A percentile compares a stretch with the other conserved stretches of the same genome.
Evolutionary conservation across 1,139 yeast genomes (phyloP).

Genomic region (Pichia sp.): DNA sequence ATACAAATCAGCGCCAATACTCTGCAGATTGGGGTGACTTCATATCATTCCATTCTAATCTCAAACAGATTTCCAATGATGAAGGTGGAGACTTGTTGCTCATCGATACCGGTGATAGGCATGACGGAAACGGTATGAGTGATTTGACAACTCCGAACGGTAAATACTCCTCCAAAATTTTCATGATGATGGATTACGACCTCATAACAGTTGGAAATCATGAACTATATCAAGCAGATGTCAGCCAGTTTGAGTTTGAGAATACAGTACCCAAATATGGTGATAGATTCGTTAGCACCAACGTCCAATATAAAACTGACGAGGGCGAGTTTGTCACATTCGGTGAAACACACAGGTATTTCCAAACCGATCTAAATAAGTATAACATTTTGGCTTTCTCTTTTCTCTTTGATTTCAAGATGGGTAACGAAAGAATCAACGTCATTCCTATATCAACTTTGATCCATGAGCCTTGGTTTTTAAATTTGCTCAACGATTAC

Average conservation of each 20-base stretch:
- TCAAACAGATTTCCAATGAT: conserved; percentile 39
- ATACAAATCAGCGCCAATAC: conserved; percentile 63
- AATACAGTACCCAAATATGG: conserved; percentile 50
- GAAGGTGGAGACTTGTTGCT: conserved; percentile 56
- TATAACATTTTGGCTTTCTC: conserved; percentile 63
- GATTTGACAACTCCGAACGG: conserved; percentile 72
- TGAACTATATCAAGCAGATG: conserved; percentile 71
- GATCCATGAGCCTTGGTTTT: conserved; percentile 59
- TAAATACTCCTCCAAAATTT: conserved; percentile 49
- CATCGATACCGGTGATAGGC: conserved; percentile 89
- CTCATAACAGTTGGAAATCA: conserved; percentile 86
- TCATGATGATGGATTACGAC: conserved; percentile 65
- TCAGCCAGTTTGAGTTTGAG: conserved; percentile 60
- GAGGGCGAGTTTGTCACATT: conserved; percentile 52
- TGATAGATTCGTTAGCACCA: conserved; percentile 67
- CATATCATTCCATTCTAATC: conserved; percentile 53
- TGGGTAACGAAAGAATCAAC: conserved; percentile 51
- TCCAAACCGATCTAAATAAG: conserved; percentile 50
- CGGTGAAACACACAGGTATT: conserved; percentile 59
- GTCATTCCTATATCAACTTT: conserved; percentile 60
- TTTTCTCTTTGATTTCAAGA: conserved; percentile 68
- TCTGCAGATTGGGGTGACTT: conserved; percentile 94
- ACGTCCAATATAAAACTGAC: conserved; percentile 59
- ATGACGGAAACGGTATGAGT: conserved; percentile 87
- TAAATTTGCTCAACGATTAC: conserved; percentile 35